These are phyloP conservation scores for Daedaleopsis nitida DNA, from an alignment of 768 basidiomycete species.

Conservation along the genomic window DNA sequence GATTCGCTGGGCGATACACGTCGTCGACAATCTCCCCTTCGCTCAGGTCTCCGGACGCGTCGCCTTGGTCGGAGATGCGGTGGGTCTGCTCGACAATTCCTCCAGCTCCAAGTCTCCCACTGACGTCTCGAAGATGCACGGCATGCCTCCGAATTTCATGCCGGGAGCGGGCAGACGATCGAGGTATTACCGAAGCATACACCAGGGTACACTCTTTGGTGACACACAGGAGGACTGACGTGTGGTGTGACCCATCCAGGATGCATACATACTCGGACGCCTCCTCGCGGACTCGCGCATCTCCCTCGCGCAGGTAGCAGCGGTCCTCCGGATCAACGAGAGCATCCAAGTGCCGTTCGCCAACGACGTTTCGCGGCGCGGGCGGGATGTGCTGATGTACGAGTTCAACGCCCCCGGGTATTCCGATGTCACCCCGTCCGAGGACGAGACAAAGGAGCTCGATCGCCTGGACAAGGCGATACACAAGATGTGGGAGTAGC, in stretches of 20 bases:
- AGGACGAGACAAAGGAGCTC: slow-evolving; percentile 23
- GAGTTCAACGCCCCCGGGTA: slow-evolving; percentile 22
- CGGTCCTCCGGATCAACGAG: slow-evolving; percentile 23
- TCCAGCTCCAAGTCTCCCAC: background rate
- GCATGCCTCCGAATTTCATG: slow-evolving; percentile 24
- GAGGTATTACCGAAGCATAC: slow-evolving; percentile 9
- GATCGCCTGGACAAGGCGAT: slow-evolving; percentile 19
- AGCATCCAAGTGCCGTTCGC: slow-evolving; percentile 24
- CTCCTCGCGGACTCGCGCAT: slow-evolving; percentile 21
- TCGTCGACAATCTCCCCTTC: slow-evolving; percentile 24
- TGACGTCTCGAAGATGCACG: slow-evolving; percentile 20
- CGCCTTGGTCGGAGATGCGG: slow-evolving; percentile 32
- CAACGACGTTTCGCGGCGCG: slow-evolving; percentile 15
- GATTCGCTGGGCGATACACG: slow-evolving; percentile 25
- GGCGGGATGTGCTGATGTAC: slow-evolving; percentile 22
- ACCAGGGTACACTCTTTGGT: no score
- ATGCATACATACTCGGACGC: slow-evolving; percentile 29
- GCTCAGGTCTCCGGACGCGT: slow-evolving; percentile 25
- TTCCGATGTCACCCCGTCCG: slow-evolving; percentile 24
- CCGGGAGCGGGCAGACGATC: slow-evolving; percentile 29
- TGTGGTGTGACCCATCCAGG: slow-evolving; percentile 4
- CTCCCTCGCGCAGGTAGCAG: slow-evolving; percentile 11
- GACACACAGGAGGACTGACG: no score
- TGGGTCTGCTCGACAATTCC: background rate
- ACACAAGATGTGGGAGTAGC: slow-evolving; percentile 17